Evolutionary conservation across 2,329 filamentous ascomycete species (phyloP).

Genomic region (Onygena corvina): DNA sequence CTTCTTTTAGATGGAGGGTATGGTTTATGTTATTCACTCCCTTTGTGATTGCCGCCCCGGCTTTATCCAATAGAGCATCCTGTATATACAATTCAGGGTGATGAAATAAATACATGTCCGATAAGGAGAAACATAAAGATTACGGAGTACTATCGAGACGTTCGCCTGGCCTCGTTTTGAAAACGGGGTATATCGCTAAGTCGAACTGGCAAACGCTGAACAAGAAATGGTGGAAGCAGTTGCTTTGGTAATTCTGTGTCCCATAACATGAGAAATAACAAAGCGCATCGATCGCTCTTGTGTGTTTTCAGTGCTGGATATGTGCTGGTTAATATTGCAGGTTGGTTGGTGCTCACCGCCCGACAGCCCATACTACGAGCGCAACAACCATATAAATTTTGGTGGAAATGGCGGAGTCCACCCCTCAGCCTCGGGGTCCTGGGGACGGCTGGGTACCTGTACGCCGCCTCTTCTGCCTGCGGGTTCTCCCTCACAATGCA

Average conservation of each 20-base stretch:
- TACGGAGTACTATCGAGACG: too few species aligned
- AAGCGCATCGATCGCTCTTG: not conserved
- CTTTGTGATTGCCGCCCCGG: too few species aligned
- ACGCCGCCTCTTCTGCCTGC: constrained; percentile 1
- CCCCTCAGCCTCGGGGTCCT: not conserved
- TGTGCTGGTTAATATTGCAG: not conserved
- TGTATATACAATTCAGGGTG: too few species aligned
- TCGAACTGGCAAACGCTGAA: not conserved
- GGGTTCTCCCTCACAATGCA: not conserved
- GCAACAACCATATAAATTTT: not conserved
- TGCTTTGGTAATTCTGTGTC: too few species aligned
- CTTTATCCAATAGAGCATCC: too few species aligned
- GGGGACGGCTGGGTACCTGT: not conserved
- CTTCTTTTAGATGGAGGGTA: not conserved
- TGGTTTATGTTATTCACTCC: not conserved
- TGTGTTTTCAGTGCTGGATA: not conserved
- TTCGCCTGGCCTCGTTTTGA: not conserved
- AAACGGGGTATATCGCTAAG: not conserved
- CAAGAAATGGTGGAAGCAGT: not conserved
- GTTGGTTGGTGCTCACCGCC: not conserved
- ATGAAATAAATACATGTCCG: too few species aligned
- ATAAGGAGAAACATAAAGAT: too few species aligned
- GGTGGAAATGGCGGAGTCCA: constrained; percentile 1
- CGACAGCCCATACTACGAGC: not conserved
- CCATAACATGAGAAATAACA: too few species aligned